Conservation (phyloP, 768 basidiomycete genomes). For the Cystofilobasidium macerans region DNA sequence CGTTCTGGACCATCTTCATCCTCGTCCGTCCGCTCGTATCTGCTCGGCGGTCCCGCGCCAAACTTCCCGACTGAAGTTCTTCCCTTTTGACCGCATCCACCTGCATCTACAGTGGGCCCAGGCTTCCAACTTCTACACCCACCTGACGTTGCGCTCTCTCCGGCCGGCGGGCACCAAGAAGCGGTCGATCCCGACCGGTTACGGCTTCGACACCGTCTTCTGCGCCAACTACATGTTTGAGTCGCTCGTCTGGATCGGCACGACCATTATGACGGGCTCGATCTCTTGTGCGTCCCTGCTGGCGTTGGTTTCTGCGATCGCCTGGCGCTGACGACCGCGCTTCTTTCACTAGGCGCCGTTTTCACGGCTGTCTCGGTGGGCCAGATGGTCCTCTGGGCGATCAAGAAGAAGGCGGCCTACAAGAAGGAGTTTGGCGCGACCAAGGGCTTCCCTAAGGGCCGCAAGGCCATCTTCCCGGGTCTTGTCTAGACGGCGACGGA, state of each 20-base stretch:
- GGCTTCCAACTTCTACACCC: slow-evolving; percentile 70
- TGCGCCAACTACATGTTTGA: slow-evolving; percentile 96
- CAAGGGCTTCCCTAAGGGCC: slow-evolving; percentile 58
- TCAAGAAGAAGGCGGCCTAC: slow-evolving; percentile 79
- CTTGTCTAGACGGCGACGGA: slow-evolving; percentile 40
- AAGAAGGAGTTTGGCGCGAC: slow-evolving; percentile 73
- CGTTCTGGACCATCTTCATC: slow-evolving; percentile 57
- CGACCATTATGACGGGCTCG: slow-evolving; percentile 68
- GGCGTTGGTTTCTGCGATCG: too few species aligned
- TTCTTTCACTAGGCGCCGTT: slow-evolving; percentile 36
- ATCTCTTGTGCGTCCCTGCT: slow-evolving; percentile 57
- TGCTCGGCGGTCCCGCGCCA: not conserved
- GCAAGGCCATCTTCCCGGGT: slow-evolving; percentile 74
- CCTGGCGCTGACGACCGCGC: too few species aligned
- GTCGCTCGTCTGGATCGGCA: slow-evolving; percentile 57
- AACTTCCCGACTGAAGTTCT: too few species aligned
- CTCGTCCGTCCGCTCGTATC: slow-evolving; percentile 45
- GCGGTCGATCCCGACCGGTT: slow-evolving; percentile 82
- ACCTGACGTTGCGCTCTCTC: slow-evolving; percentile 68
- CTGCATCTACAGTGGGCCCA: slow-evolving; percentile 56
- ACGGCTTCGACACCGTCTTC: slow-evolving; percentile 76
- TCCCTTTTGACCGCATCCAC: too few species aligned
- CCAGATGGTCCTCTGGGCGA: slow-evolving; percentile 77
- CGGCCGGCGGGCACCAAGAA: slow-evolving; percentile 64
- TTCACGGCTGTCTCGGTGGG: slow-evolving; percentile 54